phyloP scores from a whole-genome alignment of 257 asterid genomes.

The Solanum acaule region DNA sequence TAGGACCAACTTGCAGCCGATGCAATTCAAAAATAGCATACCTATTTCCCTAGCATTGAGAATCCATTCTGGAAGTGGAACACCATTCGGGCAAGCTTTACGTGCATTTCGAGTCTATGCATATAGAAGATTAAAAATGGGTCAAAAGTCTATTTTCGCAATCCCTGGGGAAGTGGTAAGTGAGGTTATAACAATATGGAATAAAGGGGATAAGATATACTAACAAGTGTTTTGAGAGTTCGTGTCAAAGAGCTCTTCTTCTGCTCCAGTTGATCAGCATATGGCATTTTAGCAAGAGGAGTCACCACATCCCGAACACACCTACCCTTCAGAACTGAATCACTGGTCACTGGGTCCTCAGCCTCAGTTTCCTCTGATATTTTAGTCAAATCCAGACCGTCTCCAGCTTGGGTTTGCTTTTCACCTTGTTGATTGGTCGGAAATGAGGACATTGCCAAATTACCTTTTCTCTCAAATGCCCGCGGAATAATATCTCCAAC shows the following conservation, averaged over 20 bases:
- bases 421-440: constrained; percentile 9
- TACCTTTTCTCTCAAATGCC: constrained; percentile 54
- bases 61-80: constrained; percentile 91
- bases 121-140: constrained; percentile 3
- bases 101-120: constrained; percentile 82
- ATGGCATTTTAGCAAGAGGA: constrained; percentile 93
- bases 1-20: background rate
- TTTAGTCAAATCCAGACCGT: constrained; percentile 4
- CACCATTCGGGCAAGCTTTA: constrained; percentile 82
- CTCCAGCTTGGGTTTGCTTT: constrained; percentile 14
- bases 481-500: constrained; percentile 65
- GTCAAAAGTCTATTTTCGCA: background rate
- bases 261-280: constrained; percentile 76
- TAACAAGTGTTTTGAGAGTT: constrained; percentile 71
- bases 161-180: background rate
- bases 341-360: constrained; percentile 21
- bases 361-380: constrained; percentile 19
- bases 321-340: constrained; percentile 40
- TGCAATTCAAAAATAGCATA: constrained; percentile 11
- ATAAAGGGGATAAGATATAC: constrained; percentile 2
- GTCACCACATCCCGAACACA: constrained; percentile 82
- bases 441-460: constrained; percentile 13
- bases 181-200: background rate
- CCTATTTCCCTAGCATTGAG: constrained; percentile 86
- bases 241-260: constrained; percentile 64